Evolutionary conservation across 495 filamentous ascomycete genomes (phyloP), one percentile per base, ranked within the genome.

Genomic region (Daldinia vernicosa): DNA sequence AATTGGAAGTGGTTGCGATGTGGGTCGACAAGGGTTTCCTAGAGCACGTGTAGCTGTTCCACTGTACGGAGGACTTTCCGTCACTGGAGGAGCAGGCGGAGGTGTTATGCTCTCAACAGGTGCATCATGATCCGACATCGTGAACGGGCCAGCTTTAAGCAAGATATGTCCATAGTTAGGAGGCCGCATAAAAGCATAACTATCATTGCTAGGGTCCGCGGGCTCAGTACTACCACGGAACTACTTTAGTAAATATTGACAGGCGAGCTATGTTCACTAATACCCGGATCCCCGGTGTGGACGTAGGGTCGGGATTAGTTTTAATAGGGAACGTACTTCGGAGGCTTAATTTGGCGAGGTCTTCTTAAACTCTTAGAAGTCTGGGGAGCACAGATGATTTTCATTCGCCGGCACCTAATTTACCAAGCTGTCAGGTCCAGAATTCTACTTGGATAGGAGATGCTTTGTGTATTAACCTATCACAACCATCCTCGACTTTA

Each of bases 351-450:
- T 37, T 75, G 76, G 58, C 77, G 66, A 14, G 77, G 76, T 51
- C 67, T 76, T 51, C 77, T 64, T n/a, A 79, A 47, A 19, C 68
- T 78, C 59, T 64, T 69, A 28, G 76, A 76, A 1, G 76, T 74
- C 65, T 78, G 74, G 17, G 77, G 63, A 33, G 51, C n/a, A 63
- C 77, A 79, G 24, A 55, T 6, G 17, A 72, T 70, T 27, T 71
- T 61, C 51, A 77, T 63, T 17, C 76, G 72, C 43, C 53, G 69
- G 27, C 77, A 79, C 37, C 77, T 79, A 24, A 24, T 45, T 47
- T n/a, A 32, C 0, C 63, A 30, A 61, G 60, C 3, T 14, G 58
- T 60, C 37, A 68, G 39, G 15, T 32, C 24, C 17, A 59, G 35
- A 5, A 19, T 37, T 28, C 26, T n/a, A 32, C 19, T n/a, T 17